Base-by-base conservation (phyloP, 2,329 filamentous ascomycete species). In the Stagonosporopsis vannaccii region DNA sequence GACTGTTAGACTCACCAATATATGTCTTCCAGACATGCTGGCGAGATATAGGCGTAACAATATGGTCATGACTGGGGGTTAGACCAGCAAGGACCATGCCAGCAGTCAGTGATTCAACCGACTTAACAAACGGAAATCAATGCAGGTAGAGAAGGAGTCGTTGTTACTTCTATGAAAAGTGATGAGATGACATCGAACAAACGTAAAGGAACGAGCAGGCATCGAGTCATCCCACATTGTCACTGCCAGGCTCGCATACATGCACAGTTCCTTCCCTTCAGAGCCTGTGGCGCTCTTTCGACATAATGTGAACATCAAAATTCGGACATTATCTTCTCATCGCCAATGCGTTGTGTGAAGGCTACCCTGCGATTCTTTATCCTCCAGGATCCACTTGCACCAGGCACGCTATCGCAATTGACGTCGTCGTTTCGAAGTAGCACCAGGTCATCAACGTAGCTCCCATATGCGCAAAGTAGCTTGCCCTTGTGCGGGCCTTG, bases 401-500 rank as follows among this genome's bases (percentile, higher is more conserved):
- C 77, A 23, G 65, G 65, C 32, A 74, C 67, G 12, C 70, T 70
- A 41, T 75, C 71, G 12, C 39, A 57, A 41, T 70, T 62, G 8
- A 58, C 66, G 5, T 57, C 55, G 13, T 58, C 61, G 19, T 62
- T 60, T 33, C 61, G 60, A 20, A 70, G 46, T 25, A 71, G 59
- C 1, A 76, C 63, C 8, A 80, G 57, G 33, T 72, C 65, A 56
- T 80, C 79, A 4, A 71, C 60, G 51, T 80, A 80, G 50, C 66
- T 75, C 9, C 78, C 78, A 54, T 76, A 79, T 15, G 78, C 78
- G 23, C 74, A 76, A 2, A 79, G 68, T 35, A 75, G 66, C 57
- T 77, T 70, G 2, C 77, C 77, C 37, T 72, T 66, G 63, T 79
- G 79, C 23, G 74, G 75, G 0, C 77, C 78, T 58, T 77, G 70